These are phyloP conservation scores for Stagonosporopsis chrysanthemi DNA, from an alignment of 2,329 filamentous ascomycete genomes.

Conservation along the genomic window DNA sequence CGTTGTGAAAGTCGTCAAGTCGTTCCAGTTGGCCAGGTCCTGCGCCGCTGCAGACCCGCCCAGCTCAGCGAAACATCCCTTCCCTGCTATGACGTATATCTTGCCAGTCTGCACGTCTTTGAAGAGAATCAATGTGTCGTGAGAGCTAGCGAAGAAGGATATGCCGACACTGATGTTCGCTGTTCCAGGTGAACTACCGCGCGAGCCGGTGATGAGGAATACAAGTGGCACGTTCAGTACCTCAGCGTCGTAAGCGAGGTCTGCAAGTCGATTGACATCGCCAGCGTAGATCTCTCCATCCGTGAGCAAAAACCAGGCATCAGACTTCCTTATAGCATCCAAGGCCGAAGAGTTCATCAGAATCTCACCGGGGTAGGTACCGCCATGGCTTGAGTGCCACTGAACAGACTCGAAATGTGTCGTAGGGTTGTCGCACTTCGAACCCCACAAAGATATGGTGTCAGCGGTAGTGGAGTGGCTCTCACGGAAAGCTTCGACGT, in stretches of 20 bases:
- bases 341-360: slow-evolving; percentile 27
- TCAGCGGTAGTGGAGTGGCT: slow-evolving; percentile 20
- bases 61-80: slow-evolving; percentile 40
- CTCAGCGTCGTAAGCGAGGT: slow-evolving; percentile 25
- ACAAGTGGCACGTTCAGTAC: slow-evolving; percentile 34
- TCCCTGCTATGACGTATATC: slow-evolving; percentile 41
- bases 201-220: slow-evolving; percentile 34
- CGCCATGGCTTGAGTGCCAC: slow-evolving; percentile 27
- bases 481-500: slow-evolving; percentile 25
- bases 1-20: slow-evolving; percentile 24
- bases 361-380: slow-evolving; percentile 32
- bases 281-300: slow-evolving; percentile 39
- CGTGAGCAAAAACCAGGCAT: slow-evolving; percentile 45
- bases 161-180: slow-evolving; percentile 46
- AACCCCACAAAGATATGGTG: slow-evolving; percentile 33
- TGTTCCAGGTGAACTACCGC: slow-evolving; percentile 24
- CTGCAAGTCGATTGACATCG: slow-evolving; percentile 32
- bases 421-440: slow-evolving; percentile 26
- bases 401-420: slow-evolving; percentile 7
- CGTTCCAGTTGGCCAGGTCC: slow-evolving; percentile 33
- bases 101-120: slow-evolving; percentile 32
- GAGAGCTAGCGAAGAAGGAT: slow-evolving; percentile 42
- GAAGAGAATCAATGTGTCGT: slow-evolving; percentile 44
- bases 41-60: slow-evolving; percentile 22
- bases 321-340: slow-evolving; percentile 29